phyloP scores from a whole-genome alignment of 2,329 filamentous ascomycete genomes.

The Rosellinia necatrix region DNA sequence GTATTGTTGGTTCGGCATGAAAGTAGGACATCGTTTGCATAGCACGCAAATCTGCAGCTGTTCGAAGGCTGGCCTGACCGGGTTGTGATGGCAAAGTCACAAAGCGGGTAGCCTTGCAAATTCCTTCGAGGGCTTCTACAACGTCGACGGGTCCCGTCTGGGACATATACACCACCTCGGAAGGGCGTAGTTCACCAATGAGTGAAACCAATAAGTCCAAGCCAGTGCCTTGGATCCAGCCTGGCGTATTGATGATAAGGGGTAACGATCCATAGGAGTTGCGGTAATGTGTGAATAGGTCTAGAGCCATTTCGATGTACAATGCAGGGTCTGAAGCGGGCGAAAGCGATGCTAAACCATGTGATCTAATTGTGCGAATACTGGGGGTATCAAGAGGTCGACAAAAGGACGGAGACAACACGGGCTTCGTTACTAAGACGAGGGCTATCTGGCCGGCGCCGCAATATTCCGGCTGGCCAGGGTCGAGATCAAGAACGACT shows the following conservation, averaged over 20 bases:
- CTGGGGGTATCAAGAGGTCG: conserved; percentile 52
- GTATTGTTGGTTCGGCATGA: conserved; percentile 50
- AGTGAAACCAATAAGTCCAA: conserved; percentile 66
- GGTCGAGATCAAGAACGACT: conserved; percentile 75
- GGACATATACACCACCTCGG: conserved; percentile 71
- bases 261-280: conserved; percentile 53
- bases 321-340: conserved; percentile 69
- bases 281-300: conserved; percentile 65
- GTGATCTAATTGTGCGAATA: conserved; percentile 58
- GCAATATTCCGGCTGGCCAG: conserved; percentile 76
- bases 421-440: conserved; percentile 61
- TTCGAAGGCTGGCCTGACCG: conserved; percentile 60
- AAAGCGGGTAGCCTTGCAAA: conserved; percentile 49
- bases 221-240: conserved; percentile 74
- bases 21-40: conserved; percentile 87
- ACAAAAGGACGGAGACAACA: conserved; percentile 70
- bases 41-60: conserved; percentile 66
- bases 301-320: conserved; percentile 66
- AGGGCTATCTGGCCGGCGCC: conserved; percentile 73
- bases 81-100: conserved; percentile 63
- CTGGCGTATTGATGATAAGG: conserved; percentile 74
- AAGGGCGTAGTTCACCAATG: conserved; percentile 57
- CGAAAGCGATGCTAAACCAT: conserved; percentile 68
- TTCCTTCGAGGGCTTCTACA: conserved; percentile 56
- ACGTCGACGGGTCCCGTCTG: conserved; percentile 63